Evolutionary conservation across 2,329 filamentous ascomycete genomes (phyloP).

Genomic region (Aspergillus sp.): DNA sequence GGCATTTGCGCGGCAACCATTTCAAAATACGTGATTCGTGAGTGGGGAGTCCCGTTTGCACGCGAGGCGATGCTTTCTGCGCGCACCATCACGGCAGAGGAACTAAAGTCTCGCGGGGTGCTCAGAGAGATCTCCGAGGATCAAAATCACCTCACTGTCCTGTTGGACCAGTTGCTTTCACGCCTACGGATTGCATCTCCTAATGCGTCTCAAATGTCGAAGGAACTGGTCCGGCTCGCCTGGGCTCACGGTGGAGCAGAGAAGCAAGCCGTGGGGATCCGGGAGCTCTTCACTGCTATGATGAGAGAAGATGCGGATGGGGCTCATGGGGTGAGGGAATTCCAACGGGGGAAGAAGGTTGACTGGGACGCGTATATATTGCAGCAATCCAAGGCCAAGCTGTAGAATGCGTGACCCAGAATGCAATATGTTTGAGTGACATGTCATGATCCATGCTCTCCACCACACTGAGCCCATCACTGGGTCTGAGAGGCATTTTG

Average conservation of each 20-base stretch:
- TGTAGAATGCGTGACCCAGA: neutral
- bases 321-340: constrained; percentile 21
- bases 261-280: constrained; percentile 18
- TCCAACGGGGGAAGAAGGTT: constrained; percentile 18
- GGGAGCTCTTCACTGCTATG: constrained; percentile 26
- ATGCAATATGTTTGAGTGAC: too few species aligned
- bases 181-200: constrained; percentile 20
- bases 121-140: constrained; percentile 20
- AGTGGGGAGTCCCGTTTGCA: constrained; percentile 37
- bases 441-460: too few species aligned
- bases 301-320: constrained; percentile 14
- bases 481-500: too few species aligned
- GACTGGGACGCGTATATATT: constrained; percentile 23
- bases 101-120: constrained; percentile 24
- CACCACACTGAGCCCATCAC: too few species aligned
- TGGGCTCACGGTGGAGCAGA: constrained; percentile 22
- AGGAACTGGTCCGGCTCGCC: constrained; percentile 28
- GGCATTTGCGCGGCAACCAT: constrained; percentile 1
- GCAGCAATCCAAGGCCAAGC: constrained; percentile 4
- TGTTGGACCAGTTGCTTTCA: neutral
- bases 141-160: neutral
- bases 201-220: constrained; percentile 32
- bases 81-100: constrained; percentile 23
- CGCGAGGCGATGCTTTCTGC: constrained; percentile 40
- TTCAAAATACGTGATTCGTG: constrained; percentile 25